Base-by-base conservation (phyloP, 495 filamentous ascomycete species). In the Neurospora sp. region DNA sequence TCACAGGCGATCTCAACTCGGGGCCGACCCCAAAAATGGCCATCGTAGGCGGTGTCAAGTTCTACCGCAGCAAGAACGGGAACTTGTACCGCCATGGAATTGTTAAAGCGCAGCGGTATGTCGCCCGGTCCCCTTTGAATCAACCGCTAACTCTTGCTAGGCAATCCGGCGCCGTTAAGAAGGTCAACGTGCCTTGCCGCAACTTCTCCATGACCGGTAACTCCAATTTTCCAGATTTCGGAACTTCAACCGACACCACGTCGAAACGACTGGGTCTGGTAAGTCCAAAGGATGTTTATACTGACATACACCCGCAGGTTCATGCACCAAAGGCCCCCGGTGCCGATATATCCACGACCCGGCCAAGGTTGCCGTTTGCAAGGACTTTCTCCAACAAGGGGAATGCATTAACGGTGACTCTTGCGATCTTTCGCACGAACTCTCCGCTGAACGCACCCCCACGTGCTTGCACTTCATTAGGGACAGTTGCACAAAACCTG, bases 361-460 rank as follows among this genome's bases (percentile, higher is more conserved):
- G 35, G 87, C 89, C 74, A 96, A 94, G 84, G 93, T 96, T 76
- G 94, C 96, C 46, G 92, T 96, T 68, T 99, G 96, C 89, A 93
- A 91, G 79, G 89, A 91, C 71, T 97, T 91, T 79, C 87, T 98
- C 70, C 87, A 90, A 73, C 92, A 91, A 82, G 92, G 92, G 79
- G 85, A 89, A 75, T 99, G 96, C 84, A 84, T 84, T 72, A 88
- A 88, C 82, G 94, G 94, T 81, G 89, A 90, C 77, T 87, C 87
- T 79, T 99, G 96, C 85, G 94, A 97, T 82, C 88, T 98, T 72
- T 98, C 96, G 74, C 96, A 99, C 88, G 92, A 94, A 44, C 87
- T 93, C 59, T 93, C 89, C 73, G 90, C 94, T 75, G 88, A 98
- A 81, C 89, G 94, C 79, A 92, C 92, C 73, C 93, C 96, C 74